phyloP scores from a whole-genome alignment of 345 rosid species.

The Hirschfeldia incana region DNA sequence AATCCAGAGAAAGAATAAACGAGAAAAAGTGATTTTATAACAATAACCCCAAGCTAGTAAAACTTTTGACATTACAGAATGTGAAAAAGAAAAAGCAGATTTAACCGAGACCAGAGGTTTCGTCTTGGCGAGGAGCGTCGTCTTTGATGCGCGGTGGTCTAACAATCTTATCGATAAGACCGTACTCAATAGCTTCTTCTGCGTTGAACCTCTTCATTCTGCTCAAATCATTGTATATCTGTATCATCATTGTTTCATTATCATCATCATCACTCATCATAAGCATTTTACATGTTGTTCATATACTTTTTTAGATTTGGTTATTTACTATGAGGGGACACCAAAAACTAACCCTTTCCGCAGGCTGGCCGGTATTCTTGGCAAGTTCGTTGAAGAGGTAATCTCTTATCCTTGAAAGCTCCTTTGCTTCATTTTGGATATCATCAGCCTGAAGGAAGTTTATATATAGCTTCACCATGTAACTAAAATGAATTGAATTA shows the following conservation, averaged over 20 bases:
- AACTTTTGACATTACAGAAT: not conserved
- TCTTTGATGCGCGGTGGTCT: conserved; percentile 66
- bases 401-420: conserved; percentile 78
- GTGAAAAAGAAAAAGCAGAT: not conserved
- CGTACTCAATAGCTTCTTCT: conserved; percentile 77
- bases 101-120: conserved; percentile 59
- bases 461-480: not conserved
- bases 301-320: not conserved
- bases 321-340: not conserved
- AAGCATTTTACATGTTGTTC: not conserved
- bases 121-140: conserved; percentile 54
- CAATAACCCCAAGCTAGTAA: too few species aligned
- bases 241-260: conserved; percentile 16
- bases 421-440: conserved; percentile 70
- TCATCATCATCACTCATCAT: not conserved
- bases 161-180: conserved; percentile 69
- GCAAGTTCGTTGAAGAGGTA: conserved; percentile 78
- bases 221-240: conserved; percentile 66
- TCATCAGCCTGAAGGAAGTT: conserved; percentile 66
- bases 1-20: not conserved
- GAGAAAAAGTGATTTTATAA: not conserved
- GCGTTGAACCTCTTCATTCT: conserved; percentile 67
- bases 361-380: conserved; percentile 74
- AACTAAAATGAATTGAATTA: not conserved
- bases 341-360: conserved; percentile 61